phyloP scores from a whole-genome alignment of 495 filamentous ascomycete genomes.

The Lasiosphaeria hispida region DNA sequence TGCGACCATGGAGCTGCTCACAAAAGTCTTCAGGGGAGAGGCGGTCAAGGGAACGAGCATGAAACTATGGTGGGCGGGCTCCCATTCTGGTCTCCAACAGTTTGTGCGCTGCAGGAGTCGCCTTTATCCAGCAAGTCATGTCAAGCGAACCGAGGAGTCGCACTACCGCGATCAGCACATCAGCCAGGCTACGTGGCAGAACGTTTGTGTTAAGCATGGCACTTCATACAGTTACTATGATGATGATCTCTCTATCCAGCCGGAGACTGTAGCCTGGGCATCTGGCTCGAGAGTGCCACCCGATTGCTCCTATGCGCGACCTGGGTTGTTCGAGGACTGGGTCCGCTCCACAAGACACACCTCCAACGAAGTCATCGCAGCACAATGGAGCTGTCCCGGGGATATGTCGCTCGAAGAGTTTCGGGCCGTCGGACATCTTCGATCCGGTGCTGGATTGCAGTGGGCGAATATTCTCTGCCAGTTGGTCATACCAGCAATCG shows the following conservation, averaged over 20 bases:
- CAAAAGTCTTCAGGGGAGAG: conserved; percentile 35
- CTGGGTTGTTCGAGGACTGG: conserved; percentile 6
- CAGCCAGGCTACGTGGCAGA: conserved; percentile 22
- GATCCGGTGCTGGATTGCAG: conserved; percentile 49
- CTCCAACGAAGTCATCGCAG: conserved; percentile 47
- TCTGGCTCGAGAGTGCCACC: no score
- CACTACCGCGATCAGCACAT: conserved; percentile 21
- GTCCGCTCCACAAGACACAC: conserved; percentile 17
- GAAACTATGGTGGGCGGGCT: neutral
- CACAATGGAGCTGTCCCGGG: conserved; percentile 42
- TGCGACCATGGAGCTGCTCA: conserved; percentile 42
- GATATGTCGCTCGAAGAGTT: conserved; percentile 55
- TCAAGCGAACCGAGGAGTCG: conserved; percentile 14
- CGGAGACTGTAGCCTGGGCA: no score
- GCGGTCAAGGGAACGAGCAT: neutral
- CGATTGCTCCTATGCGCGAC: conserved; percentile 9
- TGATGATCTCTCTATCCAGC: neutral
- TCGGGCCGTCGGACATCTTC: conserved; percentile 46
- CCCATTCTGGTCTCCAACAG: neutral
- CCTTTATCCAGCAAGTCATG: conserved; percentile 12
- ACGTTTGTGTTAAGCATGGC: conserved; percentile 48
- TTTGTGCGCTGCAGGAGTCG: neutral
- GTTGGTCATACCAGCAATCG: conserved; percentile 44
- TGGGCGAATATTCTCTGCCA: conserved; percentile 59
- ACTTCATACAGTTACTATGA: conserved; percentile 40